Evolutionary conservation across 208 protist genomes (phyloP).

Genomic region (Leishmania martiniquensis): DNA sequence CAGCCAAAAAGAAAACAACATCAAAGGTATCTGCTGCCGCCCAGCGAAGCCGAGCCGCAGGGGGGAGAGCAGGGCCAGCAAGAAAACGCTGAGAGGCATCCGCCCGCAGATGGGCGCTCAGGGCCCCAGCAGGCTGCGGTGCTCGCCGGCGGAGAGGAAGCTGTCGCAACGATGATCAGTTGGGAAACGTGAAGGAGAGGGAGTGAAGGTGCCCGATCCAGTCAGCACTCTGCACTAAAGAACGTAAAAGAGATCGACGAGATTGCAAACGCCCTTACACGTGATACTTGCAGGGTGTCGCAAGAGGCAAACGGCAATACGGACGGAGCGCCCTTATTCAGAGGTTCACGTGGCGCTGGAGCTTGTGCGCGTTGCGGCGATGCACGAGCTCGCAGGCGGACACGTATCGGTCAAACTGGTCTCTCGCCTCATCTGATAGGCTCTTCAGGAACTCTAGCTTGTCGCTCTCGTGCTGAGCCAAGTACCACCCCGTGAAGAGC

Average conservation of each 20-base stretch:
- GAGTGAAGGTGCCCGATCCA: not conserved
- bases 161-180: no score
- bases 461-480: conserved; percentile 53
- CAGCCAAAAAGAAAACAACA: not conserved
- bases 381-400: conserved; percentile 83
- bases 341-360: conserved; percentile 73
- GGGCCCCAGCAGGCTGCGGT: not conserved
- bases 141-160: not conserved
- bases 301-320: not conserved
- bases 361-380: conserved; percentile 92
- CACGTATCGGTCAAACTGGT: conserved; percentile 80
- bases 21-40: not conserved
- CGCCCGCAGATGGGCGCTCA: not conserved
- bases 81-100: not conserved
- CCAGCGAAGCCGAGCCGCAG: not conserved
- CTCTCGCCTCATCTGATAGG: conserved; percentile 50
- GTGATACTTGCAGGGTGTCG: not conserved
- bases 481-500: conserved; percentile 92
- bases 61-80: not conserved
- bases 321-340: conserved; percentile 13
- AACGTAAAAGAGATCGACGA: not conserved
- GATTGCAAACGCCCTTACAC: not conserved
- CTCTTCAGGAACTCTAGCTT: conserved; percentile 51
- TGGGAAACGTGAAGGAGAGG: not conserved
- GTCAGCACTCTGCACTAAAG: no score